Conservation (phyloP, 495 filamentous ascomycete genomes). For the Pseudoneurospora amorphoporcata region DNA sequence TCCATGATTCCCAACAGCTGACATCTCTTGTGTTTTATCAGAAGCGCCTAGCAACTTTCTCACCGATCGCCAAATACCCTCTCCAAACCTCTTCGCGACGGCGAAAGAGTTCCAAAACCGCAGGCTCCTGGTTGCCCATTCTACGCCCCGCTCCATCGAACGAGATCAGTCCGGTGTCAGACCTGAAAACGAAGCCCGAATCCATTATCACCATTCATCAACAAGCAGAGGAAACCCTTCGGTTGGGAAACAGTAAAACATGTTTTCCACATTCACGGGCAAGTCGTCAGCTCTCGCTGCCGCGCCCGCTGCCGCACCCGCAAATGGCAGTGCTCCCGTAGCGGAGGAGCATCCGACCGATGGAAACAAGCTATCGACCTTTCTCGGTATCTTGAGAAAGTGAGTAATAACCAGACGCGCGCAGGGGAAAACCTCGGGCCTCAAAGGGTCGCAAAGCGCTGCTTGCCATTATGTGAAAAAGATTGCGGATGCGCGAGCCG, state of each 20-base stretch:
- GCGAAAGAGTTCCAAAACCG: not conserved
- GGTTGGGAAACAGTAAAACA: not conserved
- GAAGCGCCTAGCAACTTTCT: not conserved
- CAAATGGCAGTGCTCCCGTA: not conserved
- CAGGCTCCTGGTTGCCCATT: not conserved
- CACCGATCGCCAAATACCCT: not conserved
- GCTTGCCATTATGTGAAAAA: not conserved
- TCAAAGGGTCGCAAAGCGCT: not conserved
- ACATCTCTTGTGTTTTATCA: not conserved
- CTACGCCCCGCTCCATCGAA: not conserved
- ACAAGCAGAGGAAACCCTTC: not conserved
- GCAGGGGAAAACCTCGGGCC: not conserved
- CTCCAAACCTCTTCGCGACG: not conserved
- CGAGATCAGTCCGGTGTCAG: not conserved
- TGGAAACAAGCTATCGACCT: conserved; percentile 71
- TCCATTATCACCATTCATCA: not conserved
- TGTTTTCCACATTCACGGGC: not conserved
- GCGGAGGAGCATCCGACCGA: conserved; percentile 61
- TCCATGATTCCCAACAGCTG: not conserved
- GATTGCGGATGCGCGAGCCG: not conserved
- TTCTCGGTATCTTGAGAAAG: conserved; percentile 74
- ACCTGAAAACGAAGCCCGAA: not conserved
- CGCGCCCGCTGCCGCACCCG: not conserved
- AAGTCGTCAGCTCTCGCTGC: conserved; percentile 3
- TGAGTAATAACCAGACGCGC: conserved; percentile 29